Percentiles rank a stretch among this genome's conserved stretches.
Conservation (phyloP, 2,329 filamentous ascomycete species). For the Bipolaris oryzae region DNA sequence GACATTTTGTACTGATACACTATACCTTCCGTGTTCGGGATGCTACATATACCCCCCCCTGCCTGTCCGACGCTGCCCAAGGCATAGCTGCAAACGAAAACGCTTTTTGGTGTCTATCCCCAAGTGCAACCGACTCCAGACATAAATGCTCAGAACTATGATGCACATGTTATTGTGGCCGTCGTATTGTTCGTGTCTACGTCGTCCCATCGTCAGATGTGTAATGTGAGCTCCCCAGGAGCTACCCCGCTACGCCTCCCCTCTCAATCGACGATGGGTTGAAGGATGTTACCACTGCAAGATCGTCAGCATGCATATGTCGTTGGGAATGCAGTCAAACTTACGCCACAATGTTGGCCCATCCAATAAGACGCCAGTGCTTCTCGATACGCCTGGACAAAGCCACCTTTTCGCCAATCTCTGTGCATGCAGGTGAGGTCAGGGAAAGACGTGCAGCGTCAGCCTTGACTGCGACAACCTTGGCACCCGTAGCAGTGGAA, state of each 20-base stretch:
- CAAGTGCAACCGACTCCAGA: slow-evolving; percentile 37
- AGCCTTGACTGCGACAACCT: slow-evolving; percentile 95
- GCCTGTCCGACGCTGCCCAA: slow-evolving; percentile 22
- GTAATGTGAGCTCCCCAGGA: slow-evolving; percentile 13
- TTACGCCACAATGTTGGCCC: slow-evolving; percentile 53
- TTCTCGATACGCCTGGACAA: slow-evolving; percentile 97
- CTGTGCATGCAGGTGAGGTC: slow-evolving; percentile 93
- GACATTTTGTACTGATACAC: slow-evolving; percentile 22
- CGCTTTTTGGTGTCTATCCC: slow-evolving; percentile 36
- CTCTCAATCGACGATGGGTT: slow-evolving; percentile 42
- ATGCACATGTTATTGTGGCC: slow-evolving; percentile 31
- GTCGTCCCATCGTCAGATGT: slow-evolving; percentile 25
- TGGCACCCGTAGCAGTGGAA: slow-evolving; percentile 94
- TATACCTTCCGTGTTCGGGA: slow-evolving; percentile 20
- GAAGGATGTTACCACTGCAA: slow-evolving; percentile 47
- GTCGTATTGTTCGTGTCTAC: slow-evolving; percentile 19
- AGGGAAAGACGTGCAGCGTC: slow-evolving; percentile 95
- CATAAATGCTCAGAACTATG: slow-evolving; percentile 41
- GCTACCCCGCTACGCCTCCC: slow-evolving; percentile 5
- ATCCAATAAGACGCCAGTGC: slow-evolving; percentile 73
- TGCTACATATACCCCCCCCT: slow-evolving; percentile 18
- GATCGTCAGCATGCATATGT: slow-evolving; percentile 22
- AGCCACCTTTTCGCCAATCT: slow-evolving; percentile 97
- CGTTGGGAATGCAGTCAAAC: slow-evolving; percentile 22
- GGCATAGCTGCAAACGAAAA: slow-evolving; percentile 22